Percentiles rank a stretch among this genome's conserved stretches.
Evolutionary conservation across 371 early-diverging fungal genomes (phyloP).

Genomic region (Mortierella sp.): DNA sequence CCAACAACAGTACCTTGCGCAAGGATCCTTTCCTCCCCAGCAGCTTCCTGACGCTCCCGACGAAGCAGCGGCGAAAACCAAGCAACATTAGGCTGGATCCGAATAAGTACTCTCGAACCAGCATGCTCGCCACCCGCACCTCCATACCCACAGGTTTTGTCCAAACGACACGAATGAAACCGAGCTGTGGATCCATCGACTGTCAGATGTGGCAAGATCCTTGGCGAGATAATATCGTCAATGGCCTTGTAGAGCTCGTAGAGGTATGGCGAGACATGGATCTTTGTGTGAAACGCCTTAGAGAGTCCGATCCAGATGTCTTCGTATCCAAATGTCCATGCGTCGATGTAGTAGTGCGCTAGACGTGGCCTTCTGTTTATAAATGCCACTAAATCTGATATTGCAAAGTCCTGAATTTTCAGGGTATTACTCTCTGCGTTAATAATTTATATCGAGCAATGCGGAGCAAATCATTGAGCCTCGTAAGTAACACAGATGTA

Average conservation of each 20-base stretch:
- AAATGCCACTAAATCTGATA: slow-evolving; percentile 45
- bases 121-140: slow-evolving; percentile 47
- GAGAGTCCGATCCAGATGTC: slow-evolving; percentile 60
- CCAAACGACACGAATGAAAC: slow-evolving; percentile 51
- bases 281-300: slow-evolving; percentile 46
- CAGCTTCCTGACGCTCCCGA: background rate
- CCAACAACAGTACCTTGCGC: slow-evolving; percentile 24
- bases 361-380: slow-evolving; percentile 42
- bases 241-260: slow-evolving; percentile 55
- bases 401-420: slow-evolving; percentile 33
- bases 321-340: slow-evolving; percentile 65
- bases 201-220: slow-evolving; percentile 37
- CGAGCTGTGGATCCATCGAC: slow-evolving; percentile 39
- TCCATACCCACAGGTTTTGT: slow-evolving; percentile 44
- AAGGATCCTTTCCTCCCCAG: background rate
- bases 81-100: slow-evolving; percentile 52
- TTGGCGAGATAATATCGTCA: slow-evolving; percentile 47
- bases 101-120: slow-evolving; percentile 35
- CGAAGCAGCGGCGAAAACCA: slow-evolving; percentile 39
- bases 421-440: background rate
- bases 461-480: background rate
- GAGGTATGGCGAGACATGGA: slow-evolving; percentile 59
- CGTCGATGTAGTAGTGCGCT: slow-evolving; percentile 61
- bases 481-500: too few relatives aligned
- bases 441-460: background rate